Base-by-base conservation (phyloP, 257 asterid species). In the Eucommia ulmoides region DNA sequence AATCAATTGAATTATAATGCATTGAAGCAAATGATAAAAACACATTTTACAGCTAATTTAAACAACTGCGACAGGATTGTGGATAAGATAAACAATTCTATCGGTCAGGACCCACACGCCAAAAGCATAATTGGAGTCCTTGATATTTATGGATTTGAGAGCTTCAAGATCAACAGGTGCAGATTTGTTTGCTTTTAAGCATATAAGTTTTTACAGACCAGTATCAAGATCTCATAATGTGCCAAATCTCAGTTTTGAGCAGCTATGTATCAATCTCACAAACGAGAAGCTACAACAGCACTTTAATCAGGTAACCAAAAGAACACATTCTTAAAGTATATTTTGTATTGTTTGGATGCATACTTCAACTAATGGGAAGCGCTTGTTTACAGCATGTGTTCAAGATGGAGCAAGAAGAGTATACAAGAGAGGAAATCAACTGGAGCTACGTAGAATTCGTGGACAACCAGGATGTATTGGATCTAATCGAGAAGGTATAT, bases 341-440 rank as follows among this genome's bases (percentile, higher is more conserved):
- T 29, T 5, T 12, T 5, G 38, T 29, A 29, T 7, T 29, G 12
- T 29, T 29, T 12, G 12, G 8, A 29, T 12, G 12, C 8, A 29
- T 29, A 29, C 38, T n/a, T n/a, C n/a, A n/a, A n/a, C n/a, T n/a
- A n/a, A n/a, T n/a, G n/a, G n/a, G n/a, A n/a, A n/a, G n/a, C n/a
- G n/a, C n/a, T 5, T 29, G 38, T 12, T 5, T 29, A 54, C 91
- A 88, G 97, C 95, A 89, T 49, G 96, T 89, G 26, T 89, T 89
- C 79, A 89, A 85, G 79, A 89, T 89, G 97, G 97, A 84, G 67
- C 97, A 88, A 74, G 97, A 84, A 50, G 97, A 88, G 55, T 88
- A 88, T 52, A 80, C 92, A 1, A 81, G 75, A 65, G 97, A 84
- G 72, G 94, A 84, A 72, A 88, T 88, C 51, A 60, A 88, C 75